Evolutionary conservation across 331 rosid species (phyloP).

Genomic region (Prunus yedoensis): DNA sequence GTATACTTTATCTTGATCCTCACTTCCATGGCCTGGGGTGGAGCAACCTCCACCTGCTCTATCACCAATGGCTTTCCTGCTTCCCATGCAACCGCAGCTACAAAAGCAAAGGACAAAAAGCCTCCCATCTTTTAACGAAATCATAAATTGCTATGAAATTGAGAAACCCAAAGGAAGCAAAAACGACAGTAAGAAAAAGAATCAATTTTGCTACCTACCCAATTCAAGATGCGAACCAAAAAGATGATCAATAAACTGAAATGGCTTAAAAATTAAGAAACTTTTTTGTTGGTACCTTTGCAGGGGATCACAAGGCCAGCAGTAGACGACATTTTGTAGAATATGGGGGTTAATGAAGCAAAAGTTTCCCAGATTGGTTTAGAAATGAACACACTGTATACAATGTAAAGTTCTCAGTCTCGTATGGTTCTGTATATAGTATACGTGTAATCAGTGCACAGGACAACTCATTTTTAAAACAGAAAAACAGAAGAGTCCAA

Average conservation of each 20-base stretch:
- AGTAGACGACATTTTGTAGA: slow-evolving; percentile 17
- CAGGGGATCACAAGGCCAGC: slow-evolving; percentile 34
- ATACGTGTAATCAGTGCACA: neutral
- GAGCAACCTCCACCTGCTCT: slow-evolving; percentile 44
- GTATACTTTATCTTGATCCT: slow-evolving; percentile 34
- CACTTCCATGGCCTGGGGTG: slow-evolving; percentile 44
- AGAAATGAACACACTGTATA: neutral
- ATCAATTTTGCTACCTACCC: neutral
- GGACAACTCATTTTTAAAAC: neutral
- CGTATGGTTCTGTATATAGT: neutral
- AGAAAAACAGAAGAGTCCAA: no score
- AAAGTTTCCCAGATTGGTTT: neutral
- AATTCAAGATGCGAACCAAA: neutral
- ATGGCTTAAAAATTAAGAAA: neutral
- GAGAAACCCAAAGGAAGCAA: neutral
- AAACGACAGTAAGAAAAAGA: neutral
- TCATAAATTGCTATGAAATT: neutral
- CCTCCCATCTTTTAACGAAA: neutral
- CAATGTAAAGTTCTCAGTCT: neutral
- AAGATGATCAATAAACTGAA: neutral
- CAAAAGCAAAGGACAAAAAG: neutral
- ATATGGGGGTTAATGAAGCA: neutral
- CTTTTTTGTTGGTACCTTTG: slow-evolving; percentile 23
- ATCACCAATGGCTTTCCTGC: slow-evolving; percentile 38
- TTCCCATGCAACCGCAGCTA: slow-evolving; percentile 40